Evolutionary conservation across 805 yeast species (phyloP).

Genomic region (Metschnikowia lochheadii): DNA sequence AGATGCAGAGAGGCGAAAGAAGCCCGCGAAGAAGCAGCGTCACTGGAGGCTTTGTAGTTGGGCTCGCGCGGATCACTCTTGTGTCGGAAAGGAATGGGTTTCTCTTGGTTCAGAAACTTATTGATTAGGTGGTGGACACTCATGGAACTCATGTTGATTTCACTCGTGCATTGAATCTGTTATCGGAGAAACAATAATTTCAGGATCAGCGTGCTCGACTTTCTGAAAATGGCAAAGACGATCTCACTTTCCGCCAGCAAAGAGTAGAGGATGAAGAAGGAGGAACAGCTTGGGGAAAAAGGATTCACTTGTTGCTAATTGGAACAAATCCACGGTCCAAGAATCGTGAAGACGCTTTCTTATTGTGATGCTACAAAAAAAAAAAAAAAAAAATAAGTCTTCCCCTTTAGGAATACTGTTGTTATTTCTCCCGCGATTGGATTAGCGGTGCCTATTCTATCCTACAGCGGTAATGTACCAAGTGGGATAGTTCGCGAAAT

Average conservation of each 20-base stretch:
- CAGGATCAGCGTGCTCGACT: not conserved
- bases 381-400: not conserved
- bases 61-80: not conserved
- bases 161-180: conserved; percentile 1
- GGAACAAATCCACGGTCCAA: not conserved
- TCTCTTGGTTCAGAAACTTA: conserved; percentile 17
- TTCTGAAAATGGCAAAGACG: not conserved
- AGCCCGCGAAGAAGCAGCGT: not conserved
- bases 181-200: not conserved
- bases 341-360: conserved; percentile 1
- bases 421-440: conserved; percentile 7
- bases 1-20: conserved; percentile 3
- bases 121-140: conserved; percentile 41
- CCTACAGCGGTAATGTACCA: not conserved
- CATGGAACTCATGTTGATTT: conserved; percentile 23
- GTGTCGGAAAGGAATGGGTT: not conserved
- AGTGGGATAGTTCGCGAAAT: not conserved
- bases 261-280: not conserved
- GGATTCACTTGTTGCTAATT: not conserved
- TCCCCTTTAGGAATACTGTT: conserved; percentile 3
- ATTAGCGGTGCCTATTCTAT: not conserved
- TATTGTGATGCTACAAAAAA: not conserved
- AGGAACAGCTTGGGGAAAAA: not conserved
- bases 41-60: not conserved
- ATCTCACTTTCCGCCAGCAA: not conserved